Base-by-base conservation (phyloP, 805 yeast genomes). In the Jamesozyma piceae region DNA sequence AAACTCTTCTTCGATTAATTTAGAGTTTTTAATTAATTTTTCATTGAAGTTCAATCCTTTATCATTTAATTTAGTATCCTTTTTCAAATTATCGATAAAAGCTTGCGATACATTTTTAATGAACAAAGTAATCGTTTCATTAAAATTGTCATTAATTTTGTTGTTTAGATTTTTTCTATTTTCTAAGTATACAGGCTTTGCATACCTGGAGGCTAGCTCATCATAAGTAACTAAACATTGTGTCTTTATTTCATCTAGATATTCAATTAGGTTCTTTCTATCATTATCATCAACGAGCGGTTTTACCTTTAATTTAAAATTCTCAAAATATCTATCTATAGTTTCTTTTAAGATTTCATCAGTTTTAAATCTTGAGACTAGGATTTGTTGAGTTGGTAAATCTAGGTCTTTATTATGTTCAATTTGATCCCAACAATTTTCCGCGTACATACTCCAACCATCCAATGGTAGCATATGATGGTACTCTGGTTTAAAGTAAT, bases 381-480 rank as follows among this genome's bases (percentile, higher is more conserved):
- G 69, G 27, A 86, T 84, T 62, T 92, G 98, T 58, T 92, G 98
- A 2, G 97, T 89, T 22, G 98, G 98, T 50, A 92, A 71, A 64
- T 92, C 98, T 49, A 92, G 74, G 60, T 92, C 98, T 63, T 87
- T 89, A 65, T 92, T 92, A 47, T 74, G 72, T 60, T 87, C 95
- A 54, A 92, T 92, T 63, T 87, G 95, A 40, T 84, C 80, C 98
- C 98, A 92, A 50, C 95, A 80, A 56, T 80, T 83, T 42, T 78
- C 81, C 1, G 96, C 88, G 54, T 92, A 92, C 60, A 88, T 64
- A 3, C 90, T 74, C 97, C 98, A 92, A 20, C 97, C 97, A 64
- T 92, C 98, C 41, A 90, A 71, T 10, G 98, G 98, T 43, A 92
- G 78, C 38, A 74, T 71, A 51, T 92, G 88, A 57, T 86, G 95